Evolutionary conservation across 2,329 filamentous ascomycete genomes (phyloP).

Genomic region (Verticillium klebahnii): DNA sequence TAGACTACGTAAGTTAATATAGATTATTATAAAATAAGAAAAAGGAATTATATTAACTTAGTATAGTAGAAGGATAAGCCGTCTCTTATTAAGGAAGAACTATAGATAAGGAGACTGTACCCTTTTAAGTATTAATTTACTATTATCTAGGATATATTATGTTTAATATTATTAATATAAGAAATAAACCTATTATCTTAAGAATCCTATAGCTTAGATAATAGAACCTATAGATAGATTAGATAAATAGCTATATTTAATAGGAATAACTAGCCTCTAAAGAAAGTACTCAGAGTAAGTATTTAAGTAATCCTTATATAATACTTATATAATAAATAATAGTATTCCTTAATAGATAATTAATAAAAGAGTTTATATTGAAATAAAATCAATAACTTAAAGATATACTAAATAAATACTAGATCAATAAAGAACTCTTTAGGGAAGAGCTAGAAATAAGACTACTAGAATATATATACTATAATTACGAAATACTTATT

Average conservation of each 20-base stretch:
- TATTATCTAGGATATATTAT: background rate
- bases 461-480: too few relatives aligned
- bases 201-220: background rate
- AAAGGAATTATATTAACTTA: background rate
- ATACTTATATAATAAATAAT: too few relatives aligned
- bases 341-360: too few relatives aligned
- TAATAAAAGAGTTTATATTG: too few relatives aligned
- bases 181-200: background rate
- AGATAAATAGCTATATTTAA: background rate
- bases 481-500: too few relatives aligned
- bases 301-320: too few relatives aligned
- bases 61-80: background rate
- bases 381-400: too few relatives aligned
- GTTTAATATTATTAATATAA: background rate
- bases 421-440: too few relatives aligned
- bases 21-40: background rate
- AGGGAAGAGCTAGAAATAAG: too few relatives aligned
- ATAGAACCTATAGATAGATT: background rate
- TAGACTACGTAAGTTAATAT: background rate
- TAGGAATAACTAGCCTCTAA: background rate
- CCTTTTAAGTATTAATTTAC: background rate
- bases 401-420: too few relatives aligned
- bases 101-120: background rate
- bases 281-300: too few relatives aligned
- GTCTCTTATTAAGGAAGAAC: background rate